A percentile compares a stretch with the other conserved stretches of the same genome.
These are phyloP conservation scores for Rosa multiflora DNA, from an alignment of 306 rosid species.

Conservation along the genomic window DNA sequence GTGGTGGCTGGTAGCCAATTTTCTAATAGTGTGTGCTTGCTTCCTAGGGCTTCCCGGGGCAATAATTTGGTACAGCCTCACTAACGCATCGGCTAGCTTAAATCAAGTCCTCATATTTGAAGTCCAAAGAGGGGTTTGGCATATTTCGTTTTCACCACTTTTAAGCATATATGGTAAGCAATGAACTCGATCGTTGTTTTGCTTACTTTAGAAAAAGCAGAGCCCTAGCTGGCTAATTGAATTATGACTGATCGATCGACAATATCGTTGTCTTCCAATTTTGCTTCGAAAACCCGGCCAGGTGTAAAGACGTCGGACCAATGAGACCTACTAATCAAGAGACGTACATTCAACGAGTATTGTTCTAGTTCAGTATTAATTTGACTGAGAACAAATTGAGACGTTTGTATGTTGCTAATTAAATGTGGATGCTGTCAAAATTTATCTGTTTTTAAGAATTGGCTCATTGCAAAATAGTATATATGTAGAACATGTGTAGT, in stretches of 20 bases:
- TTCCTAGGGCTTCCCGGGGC: not conserved
- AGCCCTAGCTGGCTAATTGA: not conserved
- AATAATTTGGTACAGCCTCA: not conserved
- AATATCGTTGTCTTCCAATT: not conserved
- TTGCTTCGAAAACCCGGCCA: not conserved
- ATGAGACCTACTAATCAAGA: not conserved
- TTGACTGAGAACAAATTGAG: too few relatives aligned
- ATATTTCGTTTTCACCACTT: conserved; percentile 27
- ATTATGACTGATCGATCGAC: not conserved
- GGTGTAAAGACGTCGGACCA: not conserved
- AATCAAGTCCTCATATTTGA: not conserved
- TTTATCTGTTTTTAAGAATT: too few relatives aligned
- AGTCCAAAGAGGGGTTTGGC: conserved; percentile 21
- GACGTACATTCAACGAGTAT: not conserved
- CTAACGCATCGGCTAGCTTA: not conserved
- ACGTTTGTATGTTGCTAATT: too few relatives aligned
- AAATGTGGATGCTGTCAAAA: too few relatives aligned
- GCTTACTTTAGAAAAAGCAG: not conserved
- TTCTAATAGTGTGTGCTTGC: too few relatives aligned
- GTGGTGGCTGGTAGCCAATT: too few relatives aligned
- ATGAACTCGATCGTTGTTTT: conserved; percentile 13
- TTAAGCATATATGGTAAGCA: not conserved
- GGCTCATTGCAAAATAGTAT: too few relatives aligned
- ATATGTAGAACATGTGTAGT: too few relatives aligned
- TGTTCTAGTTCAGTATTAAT: too few relatives aligned